These are phyloP conservation scores for Globisporangium cylindrosporum DNA, from an alignment of 352 stramenopile species.

Conservation along the genomic window DNA sequence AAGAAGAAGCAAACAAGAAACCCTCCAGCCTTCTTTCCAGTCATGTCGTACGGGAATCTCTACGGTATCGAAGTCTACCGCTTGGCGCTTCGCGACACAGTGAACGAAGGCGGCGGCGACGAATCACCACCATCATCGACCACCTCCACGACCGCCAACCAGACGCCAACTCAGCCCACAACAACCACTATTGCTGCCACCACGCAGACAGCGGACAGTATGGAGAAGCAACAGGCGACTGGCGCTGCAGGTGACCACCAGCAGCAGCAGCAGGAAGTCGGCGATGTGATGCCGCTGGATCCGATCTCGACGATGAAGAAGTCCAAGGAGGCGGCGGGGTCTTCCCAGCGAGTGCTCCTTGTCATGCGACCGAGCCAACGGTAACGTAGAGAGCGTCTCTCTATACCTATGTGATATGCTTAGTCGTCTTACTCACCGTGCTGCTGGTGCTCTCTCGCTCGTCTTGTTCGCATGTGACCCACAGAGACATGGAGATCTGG, in stretches of 20 bases:
- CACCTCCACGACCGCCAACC: not conserved
- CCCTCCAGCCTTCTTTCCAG: not conserved
- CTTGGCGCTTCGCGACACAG: slow-evolving; percentile 57
- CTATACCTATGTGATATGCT: not conserved
- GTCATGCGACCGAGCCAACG: slow-evolving; percentile 69
- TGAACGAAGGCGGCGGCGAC: slow-evolving; percentile 54
- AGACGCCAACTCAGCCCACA: not conserved
- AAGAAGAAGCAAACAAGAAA: not conserved
- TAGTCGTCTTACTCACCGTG: not conserved
- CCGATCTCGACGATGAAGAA: slow-evolving; percentile 7
- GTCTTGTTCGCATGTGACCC: slow-evolving; percentile 2
- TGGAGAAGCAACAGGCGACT: not conserved
- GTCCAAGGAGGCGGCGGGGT: not conserved
- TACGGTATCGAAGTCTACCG: slow-evolving; percentile 64
- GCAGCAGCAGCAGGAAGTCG: slow-evolving; percentile 16
- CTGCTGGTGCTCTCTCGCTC: not conserved
- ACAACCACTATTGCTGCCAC: not conserved
- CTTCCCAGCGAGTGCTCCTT: slow-evolving; percentile 58
- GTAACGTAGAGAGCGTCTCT: slow-evolving; percentile 25
- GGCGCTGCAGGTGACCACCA: slow-evolving; percentile 3
- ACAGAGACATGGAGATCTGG: slow-evolving; percentile 79
- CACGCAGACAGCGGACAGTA: not conserved
- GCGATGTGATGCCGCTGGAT: slow-evolving; percentile 13
- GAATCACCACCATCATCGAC: not conserved
- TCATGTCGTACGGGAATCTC: slow-evolving; percentile 20